Conservation (phyloP, 805 yeast species). For the Peterozyma xylosa region DNA sequence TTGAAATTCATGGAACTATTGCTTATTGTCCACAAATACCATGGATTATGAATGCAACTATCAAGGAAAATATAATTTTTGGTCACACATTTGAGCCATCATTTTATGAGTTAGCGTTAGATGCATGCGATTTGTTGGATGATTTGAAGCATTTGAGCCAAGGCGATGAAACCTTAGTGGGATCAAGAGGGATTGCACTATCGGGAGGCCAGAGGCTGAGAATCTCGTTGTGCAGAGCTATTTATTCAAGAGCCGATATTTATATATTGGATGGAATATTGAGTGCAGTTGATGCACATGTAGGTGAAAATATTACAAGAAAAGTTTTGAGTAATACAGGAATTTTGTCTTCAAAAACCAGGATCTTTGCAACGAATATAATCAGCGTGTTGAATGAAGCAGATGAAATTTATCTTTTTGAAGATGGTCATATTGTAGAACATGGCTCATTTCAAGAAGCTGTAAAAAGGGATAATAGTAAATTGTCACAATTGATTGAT, state of each 20-base stretch:
- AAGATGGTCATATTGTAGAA: constrained; percentile 48
- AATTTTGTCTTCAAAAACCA: constrained; percentile 42
- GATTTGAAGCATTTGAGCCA: constrained; percentile 77
- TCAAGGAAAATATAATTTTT: constrained; percentile 82
- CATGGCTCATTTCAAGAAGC: constrained; percentile 38
- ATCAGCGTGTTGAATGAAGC: constrained; percentile 50
- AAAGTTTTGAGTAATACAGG: constrained; percentile 41
- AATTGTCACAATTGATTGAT: constrained; percentile 25
- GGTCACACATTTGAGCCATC: constrained; percentile 78
- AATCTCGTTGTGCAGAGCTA: constrained; percentile 89
- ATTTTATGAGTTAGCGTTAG: constrained; percentile 71
- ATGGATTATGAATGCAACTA: constrained; percentile 95
- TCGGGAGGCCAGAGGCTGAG: constrained; percentile 99
- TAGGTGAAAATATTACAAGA: constrained; percentile 74
- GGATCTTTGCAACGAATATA: constrained; percentile 52
- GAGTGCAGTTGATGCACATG: constrained; percentile 97
- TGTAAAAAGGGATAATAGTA: constrained; percentile 10
- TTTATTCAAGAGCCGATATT: constrained; percentile 88
- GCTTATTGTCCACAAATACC: constrained; percentile 71
- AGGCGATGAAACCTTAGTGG: constrained; percentile 88
- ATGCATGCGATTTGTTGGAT: constrained; percentile 78
- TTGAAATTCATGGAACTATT: constrained; percentile 30
- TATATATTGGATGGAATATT: constrained; percentile 86
- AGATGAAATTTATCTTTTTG: constrained; percentile 51
- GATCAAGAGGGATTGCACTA: constrained; percentile 93